Base-by-base conservation (phyloP, 179 eudicot genomes). In the Beta corolliflora region DNA sequence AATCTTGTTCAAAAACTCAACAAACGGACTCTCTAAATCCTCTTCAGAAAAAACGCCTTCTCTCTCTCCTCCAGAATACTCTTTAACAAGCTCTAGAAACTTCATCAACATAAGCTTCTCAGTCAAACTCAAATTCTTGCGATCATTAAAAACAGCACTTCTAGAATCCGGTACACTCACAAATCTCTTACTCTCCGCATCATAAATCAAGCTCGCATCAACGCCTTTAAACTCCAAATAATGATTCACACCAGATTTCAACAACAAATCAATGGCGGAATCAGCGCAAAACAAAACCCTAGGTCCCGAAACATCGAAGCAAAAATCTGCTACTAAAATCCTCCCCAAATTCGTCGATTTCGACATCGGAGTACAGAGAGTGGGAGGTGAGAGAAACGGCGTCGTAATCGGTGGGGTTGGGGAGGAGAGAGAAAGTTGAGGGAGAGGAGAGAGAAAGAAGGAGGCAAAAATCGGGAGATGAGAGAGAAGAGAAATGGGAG, bases 241-340 rank as follows among this genome's bases (percentile, higher is more conserved):
- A 77, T 88, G 84, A 79, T 86, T 89, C 5, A 89, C 88, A 1
- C 90, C 92, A 4, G 97, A 88, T 52, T 83, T 90, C 41, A 94
- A 61, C 83, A 95, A 71, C 80, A 95, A 81, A 75, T 92, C 88
- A 25, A 92, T 84, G 10, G 87, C 77, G 0, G 87, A 56, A 77
- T 94, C 99, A 44, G 95, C 90, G 77, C 92, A 93, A 81, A 93
- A 91, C 65, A 95, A 77, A 84, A 92, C 93, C 85, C 92, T 89
- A 78, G 98, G 99, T 41, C 97, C 97, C 1, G 89, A 84, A 36
- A 95, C 77, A 73, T 95, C 97, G 7, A 91, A 61, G 81, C 16
- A 71, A 78, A n/a, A 92, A 87, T 31, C 81, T 85, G 14, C 83
- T 66, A 19, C 86, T 81, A 7, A 16, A 79, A 16, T 44, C 86